Evolutionary conservation across 179 eudicot genomes (phyloP), one percentile per base, ranked within the genome.

Genomic region (Silene noctiflora): DNA sequence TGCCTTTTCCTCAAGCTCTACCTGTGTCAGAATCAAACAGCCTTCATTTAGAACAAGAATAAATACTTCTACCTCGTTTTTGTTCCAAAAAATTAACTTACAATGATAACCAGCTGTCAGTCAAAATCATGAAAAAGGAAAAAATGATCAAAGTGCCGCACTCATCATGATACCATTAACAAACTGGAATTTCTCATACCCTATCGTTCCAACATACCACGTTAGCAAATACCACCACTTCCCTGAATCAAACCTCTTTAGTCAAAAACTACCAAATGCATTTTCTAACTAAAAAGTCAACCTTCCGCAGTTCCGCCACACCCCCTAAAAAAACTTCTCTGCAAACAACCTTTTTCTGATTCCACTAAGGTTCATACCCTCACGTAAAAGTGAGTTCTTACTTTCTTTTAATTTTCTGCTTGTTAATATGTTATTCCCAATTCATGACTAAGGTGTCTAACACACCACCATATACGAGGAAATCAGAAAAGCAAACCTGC

Each of bases 1-100:
- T 58, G 80, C 88, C 76, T 86, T 86, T 83, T 83, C 74, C 79
- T 86, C 84, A 75, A 86, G 82, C 66, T 79, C 80, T 16, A 72
- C 83, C 86, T 86, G 83, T 53, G n/a, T 71, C 16, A 11, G 42
- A 61, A 11, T 21, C 66, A 12, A 25, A 29, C 17, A 29, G 21
- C 20, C 2, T 31, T 63, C 17, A 27, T 64, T 29, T 25, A 64
- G 14, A 64, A 14, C 39, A 64, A 33, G 69, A 29, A 14, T 11
- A 64, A 64, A 14, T 12, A 25, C 13, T 35, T 35, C 42, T 35
- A 35, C 42, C 69, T 35, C 19, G 5, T 29, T 12, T 29, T 64
- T 64, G 69, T 25, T 27, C 20, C 42, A 29, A 29, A 16, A 29
- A 64, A 27, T 64, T 14, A 16, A 64, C 69, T 12, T 11, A 64